Conservation (phyloP, 192 early-diverging fungal species). For the Backusella australiensis region DNA sequence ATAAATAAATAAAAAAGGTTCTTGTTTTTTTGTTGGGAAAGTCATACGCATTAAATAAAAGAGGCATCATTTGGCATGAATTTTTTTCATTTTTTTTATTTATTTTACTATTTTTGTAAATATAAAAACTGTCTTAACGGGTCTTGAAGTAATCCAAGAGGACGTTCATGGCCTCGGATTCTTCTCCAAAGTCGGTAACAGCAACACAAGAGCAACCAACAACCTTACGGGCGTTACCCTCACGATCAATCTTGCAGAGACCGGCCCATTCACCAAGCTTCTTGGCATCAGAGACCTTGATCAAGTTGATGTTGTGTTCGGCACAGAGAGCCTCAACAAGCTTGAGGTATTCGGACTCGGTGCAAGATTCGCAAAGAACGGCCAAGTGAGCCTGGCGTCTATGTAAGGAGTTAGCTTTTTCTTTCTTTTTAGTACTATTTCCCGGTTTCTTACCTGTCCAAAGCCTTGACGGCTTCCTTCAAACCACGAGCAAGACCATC, state of each 20-base stretch:
- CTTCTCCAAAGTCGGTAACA: too few relatives aligned
- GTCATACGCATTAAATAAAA: background rate
- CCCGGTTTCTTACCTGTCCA: slow-evolving; percentile 69
- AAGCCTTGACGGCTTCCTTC: slow-evolving; percentile 94
- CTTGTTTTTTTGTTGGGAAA: background rate
- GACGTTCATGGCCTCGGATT: slow-evolving; percentile 33
- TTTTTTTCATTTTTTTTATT: background rate
- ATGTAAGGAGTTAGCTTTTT: background rate
- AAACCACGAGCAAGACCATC: slow-evolving; percentile 97
- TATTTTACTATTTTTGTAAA: background rate
- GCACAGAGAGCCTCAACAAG: slow-evolving; percentile 93
- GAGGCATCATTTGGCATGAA: background rate
- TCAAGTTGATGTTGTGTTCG: slow-evolving; percentile 57
- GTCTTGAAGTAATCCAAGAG: slow-evolving; percentile 72
- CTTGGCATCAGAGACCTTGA: slow-evolving; percentile 97
- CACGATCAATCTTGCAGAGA: slow-evolving; percentile 99
- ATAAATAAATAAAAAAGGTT: background rate
- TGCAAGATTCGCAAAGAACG: slow-evolving; percentile 94
- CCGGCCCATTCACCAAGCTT: slow-evolving; percentile 99
- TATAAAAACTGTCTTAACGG: slow-evolving; percentile 14
- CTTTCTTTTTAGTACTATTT: background rate
- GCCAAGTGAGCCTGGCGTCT: slow-evolving; percentile 85
- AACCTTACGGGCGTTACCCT: slow-evolving; percentile 83
- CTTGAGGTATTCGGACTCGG: slow-evolving; percentile 93
- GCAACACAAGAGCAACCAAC: too few relatives aligned